Base-by-base conservation (phyloP, 805 yeast genomes). In the Ogataea angusta region DNA sequence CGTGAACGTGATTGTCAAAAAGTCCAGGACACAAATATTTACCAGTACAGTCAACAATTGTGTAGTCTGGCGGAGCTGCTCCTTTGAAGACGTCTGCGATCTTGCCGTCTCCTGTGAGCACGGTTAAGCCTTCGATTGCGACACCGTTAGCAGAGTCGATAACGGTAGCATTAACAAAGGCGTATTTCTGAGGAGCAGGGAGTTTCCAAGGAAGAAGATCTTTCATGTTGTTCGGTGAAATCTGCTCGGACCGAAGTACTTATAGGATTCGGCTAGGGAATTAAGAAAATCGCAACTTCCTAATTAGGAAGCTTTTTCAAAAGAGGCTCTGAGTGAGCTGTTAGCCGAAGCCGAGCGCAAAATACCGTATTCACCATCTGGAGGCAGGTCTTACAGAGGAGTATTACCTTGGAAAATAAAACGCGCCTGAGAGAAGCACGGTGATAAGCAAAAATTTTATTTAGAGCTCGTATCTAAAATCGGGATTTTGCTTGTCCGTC, bases 401-500 rank as follows among this genome's bases (percentile, higher is more conserved):
- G 8, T 19, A 19, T 19, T 7, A 7, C 21, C 6, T 19, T 19
- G 2, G 7, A 19, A 7, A 9, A 7, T 3, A 19, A 7, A 6
- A 19, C 2, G 21, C 9, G 21, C 21, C n/a, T n/a, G n/a, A n/a
- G n/a, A n/a, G n/a, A n/a, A n/a, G n/a, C n/a, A n/a, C 19, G 6
- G 19, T 18, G 19, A 18, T 18, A 18, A 19, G 7, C 1, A 18
- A 19, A 19, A 19, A 4, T 19, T 19, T 7, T 19, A 19, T 19
- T 24, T 24, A 35, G 13, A 35, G 17, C 25, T 26, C 29, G 51
- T 75, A 76, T 46, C 80, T 63, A 49, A 76, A 76, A 34, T 63
- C 60, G 3, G 74, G 74, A 56, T 76, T 76, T 53, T 75, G 72
- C 37, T 55, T 60, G 51, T 75, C 80, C 4, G 81, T 76, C 54